Evolutionary conservation across 208 protist species (phyloP), one percentile per base, ranked within the genome.

Genomic region (Vickermania ingenoplastis): DNA sequence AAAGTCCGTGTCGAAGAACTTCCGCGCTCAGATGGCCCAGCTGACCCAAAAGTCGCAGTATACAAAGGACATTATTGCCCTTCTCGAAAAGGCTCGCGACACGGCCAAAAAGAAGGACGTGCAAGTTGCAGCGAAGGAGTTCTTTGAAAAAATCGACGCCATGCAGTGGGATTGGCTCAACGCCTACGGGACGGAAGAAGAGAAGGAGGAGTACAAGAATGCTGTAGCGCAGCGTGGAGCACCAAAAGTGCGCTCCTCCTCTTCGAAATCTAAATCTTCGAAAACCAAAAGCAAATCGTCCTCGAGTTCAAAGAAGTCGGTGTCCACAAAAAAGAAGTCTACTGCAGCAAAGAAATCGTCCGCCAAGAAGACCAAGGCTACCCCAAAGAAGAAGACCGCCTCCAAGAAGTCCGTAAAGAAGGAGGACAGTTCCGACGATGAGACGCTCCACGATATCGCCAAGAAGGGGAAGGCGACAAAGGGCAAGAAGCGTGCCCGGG

Each of bases 1-100:
- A 69, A 83, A 94, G 50, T 83, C 95, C 11, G 78, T 98, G 50
- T 86, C 96, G 21, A 98, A 98, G 71, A 86, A 80, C 63, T 86
- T 95, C 63, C 69, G 67, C 41, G 57, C 66, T 17, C 67, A 80
- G 52, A 86, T 97, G 67, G 75, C 69, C 24, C 89, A 95, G 57
- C 73, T 98, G 27, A 77, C 80, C 22, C 54, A 63, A 3, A 94
- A 96, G 66, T 79, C 77, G 2, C 62, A 87, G 50, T 85, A 93
- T 63, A 84, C 86, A 25, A 62, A 79, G 27, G 69, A 62, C 55
- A 79, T 85, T 4, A 86, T 98, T 57, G 80, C 89, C 29, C 67
- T 75, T 51, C 71, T 98, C 1, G 74, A 93, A 60, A 69, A 86
- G 41, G 79, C 85, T 26, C 57, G 73, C 55, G 69, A 77, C 31